Percentiles rank a stretch among this genome's conserved stretches.
phyloP scores from a whole-genome alignment of 352 stramenopile species.

The Phytophthora tentaculata region DNA sequence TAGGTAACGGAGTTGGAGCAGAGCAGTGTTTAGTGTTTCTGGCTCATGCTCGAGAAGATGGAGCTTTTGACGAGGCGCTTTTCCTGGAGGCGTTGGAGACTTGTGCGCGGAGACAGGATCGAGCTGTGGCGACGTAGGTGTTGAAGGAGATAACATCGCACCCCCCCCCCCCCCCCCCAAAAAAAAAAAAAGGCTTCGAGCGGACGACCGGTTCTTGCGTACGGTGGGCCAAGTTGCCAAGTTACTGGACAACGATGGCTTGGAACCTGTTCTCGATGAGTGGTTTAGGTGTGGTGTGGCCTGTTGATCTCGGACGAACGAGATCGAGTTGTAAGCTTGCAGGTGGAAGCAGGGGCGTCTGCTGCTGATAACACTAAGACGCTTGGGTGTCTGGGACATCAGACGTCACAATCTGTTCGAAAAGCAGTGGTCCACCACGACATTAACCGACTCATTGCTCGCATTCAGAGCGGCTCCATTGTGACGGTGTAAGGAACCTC shows the following conservation, averaged over 20 bases:
- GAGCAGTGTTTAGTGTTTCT: constrained; percentile 59
- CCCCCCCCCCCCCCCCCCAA: no score
- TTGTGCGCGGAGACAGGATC: constrained; percentile 51
- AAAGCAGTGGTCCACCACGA: constrained; percentile 77
- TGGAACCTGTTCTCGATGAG: constrained; percentile 38
- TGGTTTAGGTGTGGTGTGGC: constrained; percentile 46
- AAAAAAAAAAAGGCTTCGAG: constrained; percentile 46
- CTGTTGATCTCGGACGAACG: constrained; percentile 47
- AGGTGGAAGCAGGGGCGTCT: constrained; percentile 21
- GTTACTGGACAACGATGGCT: constrained; percentile 35
- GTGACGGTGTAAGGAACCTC: constrained; percentile 59
- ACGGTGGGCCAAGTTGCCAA: constrained; percentile 48
- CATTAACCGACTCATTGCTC: constrained; percentile 63
- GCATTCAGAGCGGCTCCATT: constrained; percentile 47
- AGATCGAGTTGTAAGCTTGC: constrained; percentile 22
- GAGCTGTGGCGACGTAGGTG: constrained; percentile 38
- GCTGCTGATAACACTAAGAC: constrained; percentile 42
- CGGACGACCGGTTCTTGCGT: constrained; percentile 57
- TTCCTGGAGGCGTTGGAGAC: constrained; percentile 66
- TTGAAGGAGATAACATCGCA: constrained; percentile 42
- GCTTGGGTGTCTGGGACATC: constrained; percentile 61
- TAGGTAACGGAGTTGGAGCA: constrained; percentile 41
- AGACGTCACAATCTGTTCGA: constrained; percentile 70
- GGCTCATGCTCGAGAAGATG: constrained; percentile 47
- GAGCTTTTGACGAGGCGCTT: constrained; percentile 68